Evolutionary conservation across 495 filamentous ascomycete species (phyloP).

Genomic region (Aspergillus kassunensis): DNA sequence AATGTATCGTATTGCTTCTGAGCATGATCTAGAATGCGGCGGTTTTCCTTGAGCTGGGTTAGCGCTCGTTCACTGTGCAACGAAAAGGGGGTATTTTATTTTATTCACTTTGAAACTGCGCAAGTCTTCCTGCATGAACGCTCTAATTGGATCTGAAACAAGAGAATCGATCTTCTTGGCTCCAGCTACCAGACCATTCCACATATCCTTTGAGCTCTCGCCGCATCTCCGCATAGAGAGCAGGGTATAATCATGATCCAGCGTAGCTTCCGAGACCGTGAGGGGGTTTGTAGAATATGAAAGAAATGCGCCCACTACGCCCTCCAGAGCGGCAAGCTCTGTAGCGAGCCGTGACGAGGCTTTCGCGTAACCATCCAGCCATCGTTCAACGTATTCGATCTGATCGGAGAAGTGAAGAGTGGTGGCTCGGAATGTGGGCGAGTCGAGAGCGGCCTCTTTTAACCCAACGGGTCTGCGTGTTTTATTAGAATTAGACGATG

Average conservation of each 20-base stretch:
- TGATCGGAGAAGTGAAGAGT: conserved; percentile 88
- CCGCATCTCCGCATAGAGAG: conserved; percentile 78
- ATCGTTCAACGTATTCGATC: conserved; percentile 85
- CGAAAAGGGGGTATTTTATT: background rate
- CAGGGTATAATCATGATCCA: conserved; percentile 94
- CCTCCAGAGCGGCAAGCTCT: conserved; percentile 68
- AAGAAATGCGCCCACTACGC: conserved; percentile 68
- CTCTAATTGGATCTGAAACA: conserved; percentile 75
- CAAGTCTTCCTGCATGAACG: conserved; percentile 71
- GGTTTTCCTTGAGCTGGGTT: conserved; percentile 61
- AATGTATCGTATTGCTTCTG: conserved; percentile 81
- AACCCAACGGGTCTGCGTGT: conserved; percentile 70
- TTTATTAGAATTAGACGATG: conserved; percentile 16
- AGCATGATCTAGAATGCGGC: conserved; percentile 67
- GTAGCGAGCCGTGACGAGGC: conserved; percentile 71
- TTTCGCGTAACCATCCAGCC: conserved; percentile 84
- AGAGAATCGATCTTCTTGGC: conserved; percentile 70
- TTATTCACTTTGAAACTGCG: conserved; percentile 56
- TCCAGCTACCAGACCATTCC: conserved; percentile 66
- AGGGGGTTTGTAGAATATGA: conserved; percentile 65
- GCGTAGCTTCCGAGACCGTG: conserved; percentile 67
- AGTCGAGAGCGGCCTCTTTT: conserved; percentile 93
- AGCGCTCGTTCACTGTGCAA: conserved; percentile 9
- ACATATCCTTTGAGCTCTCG: conserved; percentile 81
- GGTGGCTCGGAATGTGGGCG: conserved; percentile 88